Percentiles rank a stretch among this genome's conserved stretches.
Conservation (phyloP, 148 eudicot species). For the Chenopodium quinoa region DNA sequence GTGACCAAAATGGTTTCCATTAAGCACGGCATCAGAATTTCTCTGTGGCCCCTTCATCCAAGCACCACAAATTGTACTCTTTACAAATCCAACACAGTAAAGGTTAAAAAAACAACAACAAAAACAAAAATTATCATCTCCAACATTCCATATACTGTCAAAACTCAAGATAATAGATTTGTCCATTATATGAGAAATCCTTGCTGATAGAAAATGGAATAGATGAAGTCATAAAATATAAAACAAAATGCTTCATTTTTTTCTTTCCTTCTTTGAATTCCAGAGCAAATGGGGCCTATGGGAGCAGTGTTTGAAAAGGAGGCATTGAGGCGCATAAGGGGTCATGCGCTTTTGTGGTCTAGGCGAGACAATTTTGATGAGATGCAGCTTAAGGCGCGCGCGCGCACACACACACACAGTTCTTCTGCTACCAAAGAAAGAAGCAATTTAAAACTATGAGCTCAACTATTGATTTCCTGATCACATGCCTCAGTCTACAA, state of each 20-base stretch:
- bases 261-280: too few species aligned
- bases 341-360: too few species aligned
- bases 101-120: not conserved
- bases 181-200: not conserved
- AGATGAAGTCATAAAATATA: not conserved
- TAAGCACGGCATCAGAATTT: not conserved
- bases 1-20: not conserved
- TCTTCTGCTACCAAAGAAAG: not conserved
- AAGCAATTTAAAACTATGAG: not conserved
- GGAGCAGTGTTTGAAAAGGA: not conserved
- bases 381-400: too few species aligned
- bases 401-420: not conserved
- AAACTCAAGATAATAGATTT: not conserved
- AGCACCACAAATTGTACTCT: not conserved
- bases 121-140: not conserved
- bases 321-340: too few species aligned
- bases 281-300: not conserved
- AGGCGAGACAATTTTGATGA: too few species aligned
- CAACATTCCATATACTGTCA: not conserved
- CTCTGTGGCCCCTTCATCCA: not conserved
- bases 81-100: not conserved
- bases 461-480: not conserved
- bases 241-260: not conserved
- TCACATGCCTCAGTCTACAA: not conserved
- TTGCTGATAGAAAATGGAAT: too few species aligned